Base-by-base conservation (phyloP, 768 basidiomycete genomes). In the Agrocybe praecox region DNA sequence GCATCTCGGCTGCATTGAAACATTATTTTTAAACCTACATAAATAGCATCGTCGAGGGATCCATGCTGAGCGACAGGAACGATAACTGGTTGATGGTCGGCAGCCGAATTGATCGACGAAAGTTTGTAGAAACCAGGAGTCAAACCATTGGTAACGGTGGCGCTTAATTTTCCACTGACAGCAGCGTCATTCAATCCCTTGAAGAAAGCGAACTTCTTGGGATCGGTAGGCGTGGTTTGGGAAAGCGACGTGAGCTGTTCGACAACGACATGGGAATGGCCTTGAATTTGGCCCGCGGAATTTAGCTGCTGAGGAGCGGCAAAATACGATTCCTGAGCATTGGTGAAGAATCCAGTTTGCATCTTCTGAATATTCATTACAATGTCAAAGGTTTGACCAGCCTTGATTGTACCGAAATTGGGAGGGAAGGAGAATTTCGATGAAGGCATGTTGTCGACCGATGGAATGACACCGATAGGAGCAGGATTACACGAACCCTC, bases 11-110 rank as follows among this genome's bases (percentile, higher is more conserved):
- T 23, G 15, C n/a, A 14, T 4, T 40, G 12, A 42, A 2, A 47
- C 23, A 43, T 23, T 17, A 8, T 12, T 34, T 23, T 33, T 17
- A 18, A 80, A 29, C 26, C 61, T 58, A 87, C 82, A 69, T 88
- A 88, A 69, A 83, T 67, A 47, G 73, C 74, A 63, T 90, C 87
- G 66, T 89, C 84, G 23, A 86, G 66, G 21, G 73, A 70, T 58
- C 86, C 86, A 60, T 85, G 88, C 62, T 85, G 85, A 22, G 82
- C 86, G 42, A 89, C 67, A 18, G 86, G 76, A 49, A 82, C 84
- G 53, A 87, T 71, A 51, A 74, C 79, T 2, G 82, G 86, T 61
- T 81, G 80, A 62, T 89, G 85, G 72, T 88, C 88, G 17, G 80
- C 65, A 12, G 80, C 76, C 19, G 79, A 66, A 65, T 82, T 83